Evolutionary conservation across 106 monocot species (phyloP).

Genomic region (Iris macrosiphon): DNA sequence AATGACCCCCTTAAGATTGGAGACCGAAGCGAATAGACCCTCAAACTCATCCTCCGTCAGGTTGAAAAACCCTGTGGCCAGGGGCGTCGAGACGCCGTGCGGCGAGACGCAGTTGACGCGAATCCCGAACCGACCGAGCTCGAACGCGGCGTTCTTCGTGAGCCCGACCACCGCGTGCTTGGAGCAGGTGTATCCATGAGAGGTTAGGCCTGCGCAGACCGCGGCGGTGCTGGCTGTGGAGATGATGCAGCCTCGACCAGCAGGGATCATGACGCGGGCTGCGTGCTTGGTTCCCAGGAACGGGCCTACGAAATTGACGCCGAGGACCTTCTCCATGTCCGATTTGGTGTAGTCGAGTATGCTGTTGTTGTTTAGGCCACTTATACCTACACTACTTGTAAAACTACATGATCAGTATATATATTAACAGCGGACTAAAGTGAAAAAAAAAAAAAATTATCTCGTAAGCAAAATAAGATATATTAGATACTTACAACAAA

Average conservation of each 20-base stretch:
- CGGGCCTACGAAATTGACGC: not conserved
- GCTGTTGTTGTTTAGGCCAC: too few relatives aligned
- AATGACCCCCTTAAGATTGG: conserved; percentile 1
- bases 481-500: too few relatives aligned
- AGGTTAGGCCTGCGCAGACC: not conserved
- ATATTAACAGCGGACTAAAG: too few relatives aligned
- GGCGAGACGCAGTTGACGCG: conserved; percentile 9
- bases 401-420: too few relatives aligned
- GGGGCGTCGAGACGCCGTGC: conserved; percentile 4
- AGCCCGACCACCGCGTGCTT: conserved; percentile 42
- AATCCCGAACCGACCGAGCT: conserved; percentile 21
- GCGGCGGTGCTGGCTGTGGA: conserved; percentile 6
- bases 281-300: conserved; percentile 18
- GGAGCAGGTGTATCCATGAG: conserved; percentile 16
- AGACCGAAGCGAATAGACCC: not conserved
- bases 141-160: conserved; percentile 25
- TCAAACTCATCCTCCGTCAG: not conserved
- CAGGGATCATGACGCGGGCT: conserved; percentile 2
- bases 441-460: too few relatives aligned
- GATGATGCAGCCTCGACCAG: conserved; percentile 20
- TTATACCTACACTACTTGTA: too few relatives aligned
- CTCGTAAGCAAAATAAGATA: too few relatives aligned
- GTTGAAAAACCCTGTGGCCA: not conserved
- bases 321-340: conserved; percentile 1
- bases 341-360: conserved; percentile 5